Conservation (phyloP, 352 stramenopile genomes). For the Globisporangium okanoganense region DNA sequence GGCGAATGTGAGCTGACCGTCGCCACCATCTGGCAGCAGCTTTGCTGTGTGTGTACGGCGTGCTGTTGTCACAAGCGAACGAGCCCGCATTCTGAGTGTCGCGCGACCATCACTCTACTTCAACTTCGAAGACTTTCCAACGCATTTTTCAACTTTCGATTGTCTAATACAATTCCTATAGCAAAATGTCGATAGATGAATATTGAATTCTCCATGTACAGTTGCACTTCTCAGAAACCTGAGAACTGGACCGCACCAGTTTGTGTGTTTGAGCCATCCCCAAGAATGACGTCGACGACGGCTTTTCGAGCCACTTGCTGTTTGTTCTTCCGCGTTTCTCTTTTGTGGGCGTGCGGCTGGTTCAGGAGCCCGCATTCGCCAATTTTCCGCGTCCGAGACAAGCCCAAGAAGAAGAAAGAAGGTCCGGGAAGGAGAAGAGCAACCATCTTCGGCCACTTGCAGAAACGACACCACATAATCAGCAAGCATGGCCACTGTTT, state of each 20-base stretch:
- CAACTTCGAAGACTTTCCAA: background rate
- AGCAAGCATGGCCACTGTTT: slow-evolving; percentile 49
- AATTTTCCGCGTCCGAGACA: slow-evolving; percentile 3
- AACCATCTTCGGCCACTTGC: background rate
- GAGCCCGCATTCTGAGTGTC: slow-evolving; percentile 1
- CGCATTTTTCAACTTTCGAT: background rate
- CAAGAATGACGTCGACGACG: slow-evolving; percentile 7
- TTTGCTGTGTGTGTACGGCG: background rate
- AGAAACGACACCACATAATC: background rate
- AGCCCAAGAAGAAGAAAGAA: slow-evolving; percentile 5
- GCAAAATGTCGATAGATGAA: background rate
- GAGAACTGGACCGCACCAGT: background rate
- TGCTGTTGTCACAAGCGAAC: background rate
- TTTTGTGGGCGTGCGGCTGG: background rate
- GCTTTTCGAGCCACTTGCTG: slow-evolving; percentile 10
- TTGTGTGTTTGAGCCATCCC: slow-evolving; percentile 4
- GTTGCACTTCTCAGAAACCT: background rate
- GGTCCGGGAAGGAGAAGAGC: background rate
- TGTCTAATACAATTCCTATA: background rate
- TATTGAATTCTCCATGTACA: background rate
- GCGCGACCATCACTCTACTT: slow-evolving; percentile 14
- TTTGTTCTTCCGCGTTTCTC: slow-evolving; percentile 8
- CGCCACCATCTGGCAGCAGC: background rate
- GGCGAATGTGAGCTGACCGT: background rate
- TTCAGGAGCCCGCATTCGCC: background rate